Conservation (phyloP, 192 early-diverging fungal genomes). For the Backusella morwellensis region DNA sequence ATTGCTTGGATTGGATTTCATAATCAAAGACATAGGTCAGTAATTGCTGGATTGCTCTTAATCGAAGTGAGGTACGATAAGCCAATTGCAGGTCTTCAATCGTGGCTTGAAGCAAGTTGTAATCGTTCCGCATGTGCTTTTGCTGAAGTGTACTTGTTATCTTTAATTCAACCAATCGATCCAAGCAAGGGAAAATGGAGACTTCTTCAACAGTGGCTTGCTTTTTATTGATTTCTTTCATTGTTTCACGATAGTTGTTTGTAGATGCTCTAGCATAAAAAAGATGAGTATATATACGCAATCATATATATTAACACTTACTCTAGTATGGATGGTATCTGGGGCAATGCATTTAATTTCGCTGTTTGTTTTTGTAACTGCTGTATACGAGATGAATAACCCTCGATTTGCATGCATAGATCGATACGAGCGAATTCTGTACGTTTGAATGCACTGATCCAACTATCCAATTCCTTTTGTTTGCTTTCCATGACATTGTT, state of each 20-base stretch:
- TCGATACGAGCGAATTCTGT: neutral
- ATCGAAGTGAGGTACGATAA: neutral
- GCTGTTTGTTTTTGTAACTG: neutral
- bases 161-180: neutral
- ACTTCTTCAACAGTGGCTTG: neutral
- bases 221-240: neutral
- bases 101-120: neutral
- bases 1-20: neutral
- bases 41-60: neutral
- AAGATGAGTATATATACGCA: neutral
- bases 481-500: neutral
- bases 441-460: neutral
- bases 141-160: neutral
- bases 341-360: neutral
- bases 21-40: neutral
- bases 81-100: neutral
- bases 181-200: neutral
- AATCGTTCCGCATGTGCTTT: neutral
- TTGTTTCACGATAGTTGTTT: neutral
- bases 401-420: neutral
- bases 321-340: slow-evolving; percentile 6
- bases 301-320: neutral
- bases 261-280: neutral
- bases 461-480: neutral
- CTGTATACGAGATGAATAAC: neutral